These are phyloP conservation scores for Sporothrix inflata DNA, from an alignment of 2,329 filamentous ascomycete species.

Conservation along the genomic window DNA sequence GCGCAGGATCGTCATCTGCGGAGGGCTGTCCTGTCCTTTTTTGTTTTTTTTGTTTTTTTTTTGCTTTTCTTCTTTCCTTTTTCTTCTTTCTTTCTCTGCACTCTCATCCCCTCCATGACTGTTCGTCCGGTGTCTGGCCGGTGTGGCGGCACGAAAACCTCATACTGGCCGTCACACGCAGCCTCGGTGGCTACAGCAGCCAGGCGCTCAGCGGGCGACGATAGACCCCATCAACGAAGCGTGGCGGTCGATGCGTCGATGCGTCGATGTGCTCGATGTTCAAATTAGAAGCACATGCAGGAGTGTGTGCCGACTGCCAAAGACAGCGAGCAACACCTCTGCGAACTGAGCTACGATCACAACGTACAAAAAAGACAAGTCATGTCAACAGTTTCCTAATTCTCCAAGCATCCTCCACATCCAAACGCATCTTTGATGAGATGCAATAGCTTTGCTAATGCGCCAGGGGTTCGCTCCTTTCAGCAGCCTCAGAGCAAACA, in stretches of 20 bases:
- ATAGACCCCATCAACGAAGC: background rate
- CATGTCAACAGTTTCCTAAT: background rate
- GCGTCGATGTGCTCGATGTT: background rate
- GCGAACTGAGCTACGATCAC: too few relatives aligned
- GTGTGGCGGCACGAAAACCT: slow-evolving; percentile 13
- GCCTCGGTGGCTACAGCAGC: background rate
- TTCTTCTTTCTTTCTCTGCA: too few relatives aligned
- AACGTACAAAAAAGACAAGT: background rate
- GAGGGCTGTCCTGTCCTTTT: background rate
- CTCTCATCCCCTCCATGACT: background rate
- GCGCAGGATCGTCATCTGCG: background rate
- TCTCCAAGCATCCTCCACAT: background rate
- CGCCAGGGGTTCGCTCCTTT: slow-evolving; percentile 15
- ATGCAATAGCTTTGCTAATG: slow-evolving; percentile 16
- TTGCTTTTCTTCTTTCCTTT: too few relatives aligned
- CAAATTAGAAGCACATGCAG: background rate
- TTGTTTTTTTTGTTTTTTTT: background rate
- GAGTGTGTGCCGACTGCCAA: background rate
- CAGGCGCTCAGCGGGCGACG: background rate
- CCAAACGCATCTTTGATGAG: background rate
- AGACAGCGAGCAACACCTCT: background rate
- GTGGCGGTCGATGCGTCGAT: background rate
- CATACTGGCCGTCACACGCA: slow-evolving; percentile 21
- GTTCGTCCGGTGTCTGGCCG: slow-evolving; percentile 27
- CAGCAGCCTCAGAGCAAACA: slow-evolving; percentile 1